Conservation (phyloP, 495 filamentous ascomycete genomes). For the Penicillium tannophilum region DNA sequence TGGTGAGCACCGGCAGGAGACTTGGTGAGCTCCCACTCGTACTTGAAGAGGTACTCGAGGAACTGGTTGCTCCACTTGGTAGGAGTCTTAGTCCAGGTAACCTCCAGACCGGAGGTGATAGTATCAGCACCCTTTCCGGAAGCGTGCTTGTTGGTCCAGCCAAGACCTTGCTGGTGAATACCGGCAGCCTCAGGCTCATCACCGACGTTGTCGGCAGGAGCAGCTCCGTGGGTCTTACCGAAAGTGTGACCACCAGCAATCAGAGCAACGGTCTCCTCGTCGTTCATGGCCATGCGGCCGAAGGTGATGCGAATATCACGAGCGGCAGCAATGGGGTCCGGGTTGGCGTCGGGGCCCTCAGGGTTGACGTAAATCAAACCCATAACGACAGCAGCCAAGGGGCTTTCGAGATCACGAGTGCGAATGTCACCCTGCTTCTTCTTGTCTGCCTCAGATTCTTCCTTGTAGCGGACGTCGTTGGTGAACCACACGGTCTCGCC, state of each 20-base stretch:
- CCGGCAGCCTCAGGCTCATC: slow-evolving; percentile 62
- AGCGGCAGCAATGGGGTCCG: slow-evolving; percentile 66
- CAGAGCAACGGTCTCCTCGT: slow-evolving; percentile 73
- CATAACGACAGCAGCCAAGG: slow-evolving; percentile 68
- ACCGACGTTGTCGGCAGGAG: slow-evolving; percentile 56
- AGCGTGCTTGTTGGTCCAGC: slow-evolving; percentile 61
- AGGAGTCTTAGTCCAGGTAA: slow-evolving; percentile 72
- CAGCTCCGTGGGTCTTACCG: slow-evolving; percentile 76
- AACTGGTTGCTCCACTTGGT: slow-evolving; percentile 68
- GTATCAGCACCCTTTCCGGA: slow-evolving; percentile 64
- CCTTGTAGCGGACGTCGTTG: slow-evolving; percentile 64
- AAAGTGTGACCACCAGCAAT: slow-evolving; percentile 77
- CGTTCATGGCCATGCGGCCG: slow-evolving; percentile 76
- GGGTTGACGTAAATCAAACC: slow-evolving; percentile 79
- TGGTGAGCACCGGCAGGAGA: slow-evolving; percentile 72
- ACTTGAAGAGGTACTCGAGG: slow-evolving; percentile 73
- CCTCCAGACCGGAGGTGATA: slow-evolving; percentile 74
- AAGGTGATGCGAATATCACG: slow-evolving; percentile 72
- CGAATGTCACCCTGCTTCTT: slow-evolving; percentile 57
- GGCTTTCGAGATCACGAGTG: slow-evolving; percentile 61
- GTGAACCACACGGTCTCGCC: slow-evolving; percentile 67
- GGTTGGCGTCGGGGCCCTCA: slow-evolving; percentile 69
- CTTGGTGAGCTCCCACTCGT: slow-evolving; percentile 76
- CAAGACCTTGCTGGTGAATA: slow-evolving; percentile 65
- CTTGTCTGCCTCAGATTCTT: slow-evolving; percentile 51